Evolutionary conservation across 768 basidiomycete genomes (phyloP).

Genomic region (Mycena rebaudengoi): DNA sequence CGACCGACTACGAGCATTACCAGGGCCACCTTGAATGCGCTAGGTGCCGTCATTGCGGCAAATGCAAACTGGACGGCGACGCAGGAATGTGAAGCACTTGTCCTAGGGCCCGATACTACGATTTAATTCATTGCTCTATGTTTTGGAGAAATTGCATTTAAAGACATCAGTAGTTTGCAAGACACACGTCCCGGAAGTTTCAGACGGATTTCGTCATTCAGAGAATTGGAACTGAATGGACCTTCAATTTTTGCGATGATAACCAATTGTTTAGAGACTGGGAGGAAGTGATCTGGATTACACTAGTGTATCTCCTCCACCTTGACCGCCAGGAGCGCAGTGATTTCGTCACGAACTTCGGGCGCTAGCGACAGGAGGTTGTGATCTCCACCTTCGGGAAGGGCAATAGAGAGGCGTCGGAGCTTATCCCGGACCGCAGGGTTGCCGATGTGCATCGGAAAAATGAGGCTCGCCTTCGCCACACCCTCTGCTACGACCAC

Average conservation of each 20-base stretch:
- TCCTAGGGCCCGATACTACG: too few relatives aligned
- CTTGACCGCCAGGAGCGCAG: neutral
- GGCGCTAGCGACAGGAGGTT: neutral
- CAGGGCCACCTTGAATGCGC: neutral
- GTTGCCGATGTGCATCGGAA: neutral
- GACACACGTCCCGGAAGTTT: neutral
- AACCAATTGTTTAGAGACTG: neutral
- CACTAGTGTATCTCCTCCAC: constrained; percentile 6
- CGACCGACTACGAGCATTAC: constrained; percentile 6
- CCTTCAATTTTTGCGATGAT: neutral
- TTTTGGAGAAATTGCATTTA: too few relatives aligned
- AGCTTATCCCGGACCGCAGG: constrained; percentile 1
- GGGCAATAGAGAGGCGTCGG: neutral
- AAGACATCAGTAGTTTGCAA: neutral
- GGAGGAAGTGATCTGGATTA: neutral
- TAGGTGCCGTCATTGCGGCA: too few relatives aligned
- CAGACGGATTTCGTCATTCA: neutral
- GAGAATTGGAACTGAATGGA: neutral
- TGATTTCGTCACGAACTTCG: constrained; percentile 5
- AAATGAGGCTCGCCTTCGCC: neutral
- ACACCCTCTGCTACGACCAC: neutral
- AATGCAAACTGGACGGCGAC: too few relatives aligned
- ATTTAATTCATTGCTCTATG: too few relatives aligned
- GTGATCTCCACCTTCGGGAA: neutral
- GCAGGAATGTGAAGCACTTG: too few relatives aligned